These are phyloP conservation scores for Saccharomycopsis hybrid DNA, from an alignment of 1,139 yeast species.

Conservation along the genomic window DNA sequence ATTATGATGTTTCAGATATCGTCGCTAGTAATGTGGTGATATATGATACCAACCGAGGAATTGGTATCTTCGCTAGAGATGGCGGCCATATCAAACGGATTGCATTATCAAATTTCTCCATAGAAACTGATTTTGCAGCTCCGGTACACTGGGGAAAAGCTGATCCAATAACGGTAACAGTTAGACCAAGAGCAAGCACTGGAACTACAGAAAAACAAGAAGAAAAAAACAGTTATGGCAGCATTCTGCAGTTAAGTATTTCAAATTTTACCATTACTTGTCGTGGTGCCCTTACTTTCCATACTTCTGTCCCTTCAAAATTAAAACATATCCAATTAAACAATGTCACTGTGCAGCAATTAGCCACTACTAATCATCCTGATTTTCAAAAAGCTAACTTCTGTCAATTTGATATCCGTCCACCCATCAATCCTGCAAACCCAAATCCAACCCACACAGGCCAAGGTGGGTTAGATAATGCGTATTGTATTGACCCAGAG, in stretches of 20 bases:
- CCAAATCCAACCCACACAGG: conserved; percentile 6
- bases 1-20: conserved; percentile 11
- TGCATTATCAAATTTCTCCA: conserved; percentile 4
- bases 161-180: conserved; percentile 11
- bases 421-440: conserved; percentile 14
- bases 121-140: conserved; percentile 11
- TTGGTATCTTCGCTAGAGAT: conserved; percentile 14
- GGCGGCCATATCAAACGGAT: conserved; percentile 10
- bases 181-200: conserved; percentile 2
- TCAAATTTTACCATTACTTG: conserved; percentile 1
- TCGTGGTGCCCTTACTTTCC: conserved; percentile 8
- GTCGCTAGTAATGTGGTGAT: conserved; percentile 2
- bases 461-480: conserved; percentile 9
- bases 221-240: neutral
- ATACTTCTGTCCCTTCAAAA: neutral
- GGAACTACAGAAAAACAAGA: neutral
- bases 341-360: conserved; percentile 2
- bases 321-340: conserved; percentile 4
- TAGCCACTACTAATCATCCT: neutral
- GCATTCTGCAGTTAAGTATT: conserved; percentile 4
- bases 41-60: conserved; percentile 15
- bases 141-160: conserved; percentile 19
- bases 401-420: conserved; percentile 9
- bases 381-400: no score
- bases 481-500: conserved; percentile 11